Conservation (phyloP, 164 flowering plant genomes). For the Chimonanthus salicifolius region DNA sequence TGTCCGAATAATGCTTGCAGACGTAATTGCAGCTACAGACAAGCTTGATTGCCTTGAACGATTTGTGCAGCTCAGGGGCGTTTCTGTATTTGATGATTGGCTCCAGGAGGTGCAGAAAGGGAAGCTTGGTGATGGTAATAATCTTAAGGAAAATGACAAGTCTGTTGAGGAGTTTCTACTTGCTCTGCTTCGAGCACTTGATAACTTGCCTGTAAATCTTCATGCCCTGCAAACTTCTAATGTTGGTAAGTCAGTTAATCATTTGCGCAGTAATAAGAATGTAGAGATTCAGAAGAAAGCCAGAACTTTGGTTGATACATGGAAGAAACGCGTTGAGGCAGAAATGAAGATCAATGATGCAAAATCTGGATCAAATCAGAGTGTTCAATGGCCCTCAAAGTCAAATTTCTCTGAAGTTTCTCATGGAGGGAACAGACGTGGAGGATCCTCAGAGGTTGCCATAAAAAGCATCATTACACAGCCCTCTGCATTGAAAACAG, state of each 20-base stretch:
- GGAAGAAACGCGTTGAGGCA: conserved; percentile 96
- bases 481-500: conserved; percentile 44
- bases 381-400: conserved; percentile 58
- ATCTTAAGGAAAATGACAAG: conserved; percentile 61
- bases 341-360: conserved; percentile 84
- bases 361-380: conserved; percentile 59
- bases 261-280: conserved; percentile 52
- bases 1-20: conserved; percentile 62
- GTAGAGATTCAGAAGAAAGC: conserved; percentile 63
- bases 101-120: conserved; percentile 89
- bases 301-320: conserved; percentile 80
- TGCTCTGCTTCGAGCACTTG: conserved; percentile 82
- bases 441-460: conserved; percentile 51
- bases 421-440: conserved; percentile 47
- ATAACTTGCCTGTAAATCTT: conserved; percentile 86
- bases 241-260: conserved; percentile 88
- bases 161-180: conserved; percentile 77
- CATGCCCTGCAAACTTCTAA: conserved; percentile 73
- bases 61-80: conserved; percentile 80
- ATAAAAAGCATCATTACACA: conserved; percentile 48
- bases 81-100: conserved; percentile 86
- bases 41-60: conserved; percentile 63
- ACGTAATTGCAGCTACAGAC: conserved; percentile 73
- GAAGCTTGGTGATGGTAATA: conserved; percentile 54
- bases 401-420: conserved; percentile 45